A percentile compares a stretch with the other conserved stretches of the same genome.
Conservation (phyloP, 371 early-diverging fungal genomes). For the Mucor piriformis region DNA sequence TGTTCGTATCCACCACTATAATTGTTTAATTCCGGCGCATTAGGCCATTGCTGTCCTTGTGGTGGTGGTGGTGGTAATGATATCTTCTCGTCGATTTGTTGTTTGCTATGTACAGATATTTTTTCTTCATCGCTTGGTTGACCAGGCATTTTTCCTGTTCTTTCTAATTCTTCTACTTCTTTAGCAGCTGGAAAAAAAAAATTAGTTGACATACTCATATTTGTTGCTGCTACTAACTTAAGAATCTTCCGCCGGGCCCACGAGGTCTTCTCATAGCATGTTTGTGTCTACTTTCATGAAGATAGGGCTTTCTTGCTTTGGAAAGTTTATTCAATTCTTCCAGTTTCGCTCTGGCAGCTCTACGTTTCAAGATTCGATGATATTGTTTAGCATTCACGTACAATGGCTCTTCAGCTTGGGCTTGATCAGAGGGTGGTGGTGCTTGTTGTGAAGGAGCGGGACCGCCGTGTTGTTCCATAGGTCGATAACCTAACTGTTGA, state of each 20-base stretch:
- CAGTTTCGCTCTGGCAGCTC: slow-evolving; percentile 73
- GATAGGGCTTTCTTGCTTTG: slow-evolving; percentile 72
- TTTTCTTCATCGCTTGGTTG: slow-evolving; percentile 13
- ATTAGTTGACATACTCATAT: not conserved
- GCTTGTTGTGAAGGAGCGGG: not conserved
- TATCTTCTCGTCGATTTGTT: not conserved
- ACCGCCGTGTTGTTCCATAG: slow-evolving; percentile 11
- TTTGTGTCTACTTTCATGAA: slow-evolving; percentile 94
- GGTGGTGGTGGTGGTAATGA: not conserved
- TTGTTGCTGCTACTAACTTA: slow-evolving; percentile 40
- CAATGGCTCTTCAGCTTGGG: slow-evolving; percentile 17
- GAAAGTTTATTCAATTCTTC: slow-evolving; percentile 61
- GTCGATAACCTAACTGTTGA: slow-evolving; percentile 3
- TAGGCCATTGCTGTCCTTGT: not conserved
- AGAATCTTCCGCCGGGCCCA: slow-evolving; percentile 88
- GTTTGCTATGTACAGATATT: slow-evolving; percentile 3
- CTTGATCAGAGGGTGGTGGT: not conserved
- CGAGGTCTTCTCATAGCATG: slow-evolving; percentile 95
- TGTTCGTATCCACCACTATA: not conserved
- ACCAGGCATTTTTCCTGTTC: slow-evolving; percentile 30
- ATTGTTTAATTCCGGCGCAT: not conserved
- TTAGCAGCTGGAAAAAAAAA: slow-evolving; percentile 37
- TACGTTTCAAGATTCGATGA: slow-evolving; percentile 85
- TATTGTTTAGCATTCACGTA: slow-evolving; percentile 87
- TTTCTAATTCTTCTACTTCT: slow-evolving; percentile 58